phyloP scores from a whole-genome alignment of 2,329 filamentous ascomycete species.

The Exserohilum turcica region DNA sequence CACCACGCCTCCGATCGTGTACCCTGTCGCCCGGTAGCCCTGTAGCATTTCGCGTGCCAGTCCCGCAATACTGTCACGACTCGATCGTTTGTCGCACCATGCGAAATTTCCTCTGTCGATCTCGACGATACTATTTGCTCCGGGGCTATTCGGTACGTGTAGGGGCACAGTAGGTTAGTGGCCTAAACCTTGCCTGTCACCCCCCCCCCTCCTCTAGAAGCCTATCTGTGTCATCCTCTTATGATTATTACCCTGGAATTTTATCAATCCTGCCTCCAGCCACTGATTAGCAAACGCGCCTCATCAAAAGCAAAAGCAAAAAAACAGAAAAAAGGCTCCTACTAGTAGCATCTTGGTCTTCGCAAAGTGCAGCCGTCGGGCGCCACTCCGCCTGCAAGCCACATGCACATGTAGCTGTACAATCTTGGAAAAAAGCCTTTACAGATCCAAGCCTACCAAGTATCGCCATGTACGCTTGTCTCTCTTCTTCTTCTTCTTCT shows the following conservation, averaged over 20 bases:
- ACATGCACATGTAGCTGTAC: constrained; percentile 6
- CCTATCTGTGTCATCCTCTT: constrained; percentile 1
- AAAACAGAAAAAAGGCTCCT: neutral
- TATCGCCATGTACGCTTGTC: neutral
- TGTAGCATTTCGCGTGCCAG: constrained; percentile 11
- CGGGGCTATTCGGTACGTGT: neutral
- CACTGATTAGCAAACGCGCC: neutral
- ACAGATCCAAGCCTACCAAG: constrained; percentile 11
- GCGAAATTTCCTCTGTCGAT: constrained; percentile 17
- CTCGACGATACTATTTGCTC: constrained; percentile 21
- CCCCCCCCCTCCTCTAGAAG: constrained; percentile 10
- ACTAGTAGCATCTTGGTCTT: no score
- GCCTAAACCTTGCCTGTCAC: constrained; percentile 6
- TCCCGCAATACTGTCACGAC: constrained; percentile 16
- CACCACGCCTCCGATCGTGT: constrained; percentile 4
- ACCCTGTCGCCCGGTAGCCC: constrained; percentile 5
- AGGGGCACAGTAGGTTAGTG: constrained; percentile 20
- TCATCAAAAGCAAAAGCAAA: neutral
- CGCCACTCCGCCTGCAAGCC: constrained; percentile 1
- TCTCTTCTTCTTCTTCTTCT: neutral
- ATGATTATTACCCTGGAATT: constrained; percentile 13
- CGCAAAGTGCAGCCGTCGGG: neutral
- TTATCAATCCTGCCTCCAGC: constrained; percentile 3
- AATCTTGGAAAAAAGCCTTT: constrained; percentile 11
- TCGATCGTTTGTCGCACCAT: constrained; percentile 26